Evolutionary conservation across 495 filamentous ascomycete genomes (phyloP), one percentile per base, ranked within the genome.

Genomic region (Barbatosphaeria neglecta): DNA sequence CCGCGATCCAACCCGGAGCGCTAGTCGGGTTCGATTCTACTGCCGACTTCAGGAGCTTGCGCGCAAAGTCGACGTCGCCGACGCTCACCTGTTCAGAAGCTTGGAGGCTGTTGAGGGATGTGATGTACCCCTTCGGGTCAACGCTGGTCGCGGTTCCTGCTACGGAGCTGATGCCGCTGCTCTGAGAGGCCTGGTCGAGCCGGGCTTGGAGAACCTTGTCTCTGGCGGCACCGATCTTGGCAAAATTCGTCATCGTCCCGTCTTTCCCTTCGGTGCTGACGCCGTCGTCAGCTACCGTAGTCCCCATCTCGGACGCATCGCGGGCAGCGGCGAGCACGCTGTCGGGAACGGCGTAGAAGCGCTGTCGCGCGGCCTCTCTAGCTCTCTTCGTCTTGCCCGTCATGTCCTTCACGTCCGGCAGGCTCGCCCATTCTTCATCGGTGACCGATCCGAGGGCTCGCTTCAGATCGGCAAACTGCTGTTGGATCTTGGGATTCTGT

Each of bases 401-500:
- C 48, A 97, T 75, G 63, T 99, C 92, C 47, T 92, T 92, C 31
- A 95, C 89, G 53, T 99, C 92, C 7, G 92, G 92, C 23, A 99
- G 72, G 50, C 81, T 90, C 37, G 89, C 89, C 92, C 92, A 99
- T 50, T 96, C 90, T 44, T 97, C 90, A 66, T 96, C 92, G 46
- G 84, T 87, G 42, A 99, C 82, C 15, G 81, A 83, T 27, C 83
- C 84, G 20, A 99, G 74, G 2, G 84, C 87, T 56, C 93, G 75
- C 65, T 97, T 99, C 39, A 96, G 71, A 53, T 95, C 93, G 60
- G 89, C 89, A 59, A 99, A 99, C 61, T 97, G 92, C 55, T 96
- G 89, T 66, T 95, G 88, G 44, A 99, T 97, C 65, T 97, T 99
- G 4, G 92, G 92, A 60, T 97, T 97, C 59, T 95, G 86, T 38